phyloP scores from a whole-genome alignment of 1,284 basidiomycete species.

The Microbotryum lychnidis-dioicae region DNA sequence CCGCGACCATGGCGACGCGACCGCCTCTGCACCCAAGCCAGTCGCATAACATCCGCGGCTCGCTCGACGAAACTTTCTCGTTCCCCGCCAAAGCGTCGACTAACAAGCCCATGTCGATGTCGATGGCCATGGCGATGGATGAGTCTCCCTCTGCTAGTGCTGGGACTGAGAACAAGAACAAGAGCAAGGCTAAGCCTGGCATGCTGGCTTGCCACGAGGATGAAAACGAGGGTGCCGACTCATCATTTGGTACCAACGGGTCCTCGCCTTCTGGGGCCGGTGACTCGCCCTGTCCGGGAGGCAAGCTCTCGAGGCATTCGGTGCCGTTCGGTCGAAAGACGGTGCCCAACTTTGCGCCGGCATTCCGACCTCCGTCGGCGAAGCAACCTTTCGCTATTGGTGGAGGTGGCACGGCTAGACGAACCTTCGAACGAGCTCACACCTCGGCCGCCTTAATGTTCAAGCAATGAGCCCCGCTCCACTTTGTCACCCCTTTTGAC shows the following conservation, averaged over 20 bases:
- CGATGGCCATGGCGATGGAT: no score
- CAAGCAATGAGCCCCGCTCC: background rate
- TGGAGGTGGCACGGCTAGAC: background rate
- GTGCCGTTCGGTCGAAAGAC: conserved; percentile 10
- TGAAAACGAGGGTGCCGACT: conserved; percentile 26
- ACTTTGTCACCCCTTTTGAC: background rate
- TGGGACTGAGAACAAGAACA: no score
- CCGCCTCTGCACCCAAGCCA: background rate
- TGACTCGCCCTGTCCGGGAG: conserved; percentile 26
- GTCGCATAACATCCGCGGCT: conserved; percentile 12
- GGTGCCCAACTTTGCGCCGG: background rate
- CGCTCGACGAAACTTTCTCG: conserved; percentile 9
- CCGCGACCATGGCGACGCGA: background rate
- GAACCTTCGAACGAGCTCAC: conserved; percentile 18
- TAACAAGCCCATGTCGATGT: no score
- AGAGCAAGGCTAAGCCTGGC: no score
- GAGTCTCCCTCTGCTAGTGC: no score
- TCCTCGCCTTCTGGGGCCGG: conserved; percentile 18
- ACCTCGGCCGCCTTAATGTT: conserved; percentile 19
- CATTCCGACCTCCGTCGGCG: background rate
- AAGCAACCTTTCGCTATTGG: background rate
- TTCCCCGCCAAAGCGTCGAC: conserved; percentile 13
- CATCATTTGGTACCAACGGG: conserved; percentile 28
- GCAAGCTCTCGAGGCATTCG: conserved; percentile 21
- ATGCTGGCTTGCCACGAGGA: conserved; percentile 15